Conservation (phyloP, 2,329 filamentous ascomycete species). For the Nothopassalora personata region DNA sequence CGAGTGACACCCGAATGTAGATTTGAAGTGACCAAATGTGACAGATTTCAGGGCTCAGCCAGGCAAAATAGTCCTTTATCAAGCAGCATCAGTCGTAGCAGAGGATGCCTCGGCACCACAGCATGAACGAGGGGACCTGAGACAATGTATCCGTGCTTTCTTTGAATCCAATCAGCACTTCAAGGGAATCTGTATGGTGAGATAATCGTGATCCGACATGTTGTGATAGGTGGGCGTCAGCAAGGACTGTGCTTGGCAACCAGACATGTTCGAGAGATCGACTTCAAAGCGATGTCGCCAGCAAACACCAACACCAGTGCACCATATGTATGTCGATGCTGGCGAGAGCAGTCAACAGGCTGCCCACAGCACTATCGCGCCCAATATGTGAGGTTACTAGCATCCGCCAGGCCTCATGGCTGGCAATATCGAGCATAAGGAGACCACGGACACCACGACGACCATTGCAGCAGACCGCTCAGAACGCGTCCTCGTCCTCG, state of each 20-base stretch:
- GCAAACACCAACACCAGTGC: not conserved
- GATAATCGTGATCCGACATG: not conserved
- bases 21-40: not conserved
- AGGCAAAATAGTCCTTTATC: not conserved
- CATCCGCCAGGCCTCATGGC: not conserved
- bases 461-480: not conserved
- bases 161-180: too few species aligned
- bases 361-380: slow-evolving; percentile 4
- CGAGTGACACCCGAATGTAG: not conserved
- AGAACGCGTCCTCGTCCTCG: slow-evolving; percentile 27
- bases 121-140: not conserved
- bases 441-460: not conserved
- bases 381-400: not conserved
- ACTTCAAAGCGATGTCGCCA: not conserved
- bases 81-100: not conserved
- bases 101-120: not conserved
- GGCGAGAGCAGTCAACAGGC: slow-evolving; percentile 12
- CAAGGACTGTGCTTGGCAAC: not conserved
- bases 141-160: not conserved
- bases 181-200: not conserved
- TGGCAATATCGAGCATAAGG: not conserved
- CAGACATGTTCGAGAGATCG: not conserved
- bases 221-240: not conserved
- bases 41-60: not conserved
- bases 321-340: slow-evolving; percentile 15